Base-by-base conservation (phyloP, 23 red algal genomes). In the Cyanidiococcus yangmingshanensis region DNA sequence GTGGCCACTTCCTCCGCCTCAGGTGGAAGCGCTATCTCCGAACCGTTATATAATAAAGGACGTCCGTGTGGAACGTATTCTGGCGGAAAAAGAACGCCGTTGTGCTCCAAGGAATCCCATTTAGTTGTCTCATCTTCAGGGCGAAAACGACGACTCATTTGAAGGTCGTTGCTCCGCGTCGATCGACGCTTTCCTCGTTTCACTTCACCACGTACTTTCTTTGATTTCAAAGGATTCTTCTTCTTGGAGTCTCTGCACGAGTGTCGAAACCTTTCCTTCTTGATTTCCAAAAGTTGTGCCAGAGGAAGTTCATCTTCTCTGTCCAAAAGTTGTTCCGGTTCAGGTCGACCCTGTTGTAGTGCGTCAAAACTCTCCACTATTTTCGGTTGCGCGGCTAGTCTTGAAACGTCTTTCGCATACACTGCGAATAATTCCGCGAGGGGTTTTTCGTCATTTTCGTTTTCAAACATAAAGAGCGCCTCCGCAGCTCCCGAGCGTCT, bases 1-100 rank as follows among this genome's bases (percentile, higher is more conserved):
- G 89, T 98, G 40, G 94, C 94, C 29, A 98, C 80, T 59, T 98
- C 94, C 79, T 98, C 94, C 24, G 79, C 84, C 50, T 76, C 87
- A 12, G 88, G 80, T 34, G 57, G 74, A 2, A 98, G 83, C 25
- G 45, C 34, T 80, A 91, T 26, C n/a, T 79, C 26, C 24, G 76
- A 35, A n/a, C 88, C 94, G 58, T 87, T 82, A 67, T 98, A 98
- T 0, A 98, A 31, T 1, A 98, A 71, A 2, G 88, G 87, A 34
- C 67, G 79, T 12, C 68, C 54, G 59, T 92, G 88, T 39, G 94
- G 85, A 16, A 76, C 88, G 58, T 98, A 98, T 45, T 86, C 75
- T 40, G 94, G 88, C 15, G 94, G 94, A 57, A 98, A 98, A 2
- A 89, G 35, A 31, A 98, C 94, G 24, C 80, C 94, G 37, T 91